Evolutionary conservation across 257 asterid species (phyloP).

Genomic region (Nicotiana noctiflora): DNA sequence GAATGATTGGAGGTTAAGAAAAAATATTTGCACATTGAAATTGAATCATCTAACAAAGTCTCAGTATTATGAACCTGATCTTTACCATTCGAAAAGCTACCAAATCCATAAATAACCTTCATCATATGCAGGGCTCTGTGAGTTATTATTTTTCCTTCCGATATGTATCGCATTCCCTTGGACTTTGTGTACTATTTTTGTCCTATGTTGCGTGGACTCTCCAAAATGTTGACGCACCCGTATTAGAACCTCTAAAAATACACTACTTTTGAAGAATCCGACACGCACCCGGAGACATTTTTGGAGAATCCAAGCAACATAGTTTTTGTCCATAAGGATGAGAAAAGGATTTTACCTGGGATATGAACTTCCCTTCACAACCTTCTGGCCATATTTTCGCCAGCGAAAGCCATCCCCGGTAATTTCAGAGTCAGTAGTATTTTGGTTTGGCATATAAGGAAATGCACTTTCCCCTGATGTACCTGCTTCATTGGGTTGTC

Average conservation of each 20-base stretch:
- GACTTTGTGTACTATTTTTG: not conserved
- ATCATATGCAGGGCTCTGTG: not conserved
- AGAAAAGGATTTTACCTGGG: slow-evolving; percentile 51
- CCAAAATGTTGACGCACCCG: no score
- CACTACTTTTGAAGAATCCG: no score
- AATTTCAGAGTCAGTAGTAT: slow-evolving; percentile 33
- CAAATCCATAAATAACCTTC: not conserved
- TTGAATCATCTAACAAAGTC: not conserved
- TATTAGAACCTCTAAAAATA: no score
- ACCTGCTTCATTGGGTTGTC: slow-evolving; percentile 26
- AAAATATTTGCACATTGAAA: no score
- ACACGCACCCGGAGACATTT: no score
- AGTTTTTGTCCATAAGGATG: not conserved
- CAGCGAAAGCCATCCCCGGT: slow-evolving; percentile 72
- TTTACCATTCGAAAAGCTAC: not conserved
- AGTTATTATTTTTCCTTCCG: not conserved
- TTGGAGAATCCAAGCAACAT: no score
- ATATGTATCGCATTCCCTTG: not conserved
- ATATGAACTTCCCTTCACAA: slow-evolving; percentile 65
- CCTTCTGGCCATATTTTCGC: slow-evolving; percentile 93
- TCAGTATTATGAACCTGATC: not conserved
- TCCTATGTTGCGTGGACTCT: no score
- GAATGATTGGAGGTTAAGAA: not conserved
- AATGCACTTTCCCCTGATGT: slow-evolving; percentile 19
- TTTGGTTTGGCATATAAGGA: slow-evolving; percentile 10